Evolutionary conservation across 208 protist genomes (phyloP).

Genomic region (Angomonas desouzai): DNA sequence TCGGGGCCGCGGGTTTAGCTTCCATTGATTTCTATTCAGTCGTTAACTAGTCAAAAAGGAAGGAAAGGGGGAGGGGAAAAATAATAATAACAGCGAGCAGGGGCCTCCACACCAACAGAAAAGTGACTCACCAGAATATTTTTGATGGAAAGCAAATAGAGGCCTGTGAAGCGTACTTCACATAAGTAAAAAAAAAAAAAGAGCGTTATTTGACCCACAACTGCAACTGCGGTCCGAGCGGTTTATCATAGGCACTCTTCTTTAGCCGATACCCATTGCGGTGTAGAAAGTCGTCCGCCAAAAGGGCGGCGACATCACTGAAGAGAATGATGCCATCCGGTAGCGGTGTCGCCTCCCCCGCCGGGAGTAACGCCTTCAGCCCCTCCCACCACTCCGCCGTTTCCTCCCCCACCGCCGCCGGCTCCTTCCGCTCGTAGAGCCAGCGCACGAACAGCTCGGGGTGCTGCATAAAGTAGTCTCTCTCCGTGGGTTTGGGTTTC

Average conservation of each 20-base stretch:
- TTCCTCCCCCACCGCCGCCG: neutral
- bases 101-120: no score
- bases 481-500: conserved; percentile 34
- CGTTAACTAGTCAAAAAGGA: neutral
- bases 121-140: no score
- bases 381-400: neutral
- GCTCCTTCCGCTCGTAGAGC: conserved; percentile 33
- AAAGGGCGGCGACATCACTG: conserved; percentile 21
- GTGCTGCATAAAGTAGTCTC: conserved; percentile 48
- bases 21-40: neutral
- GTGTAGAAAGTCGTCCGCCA: conserved; percentile 33
- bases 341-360: conserved; percentile 12
- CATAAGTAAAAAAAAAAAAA: no score
- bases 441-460: conserved; percentile 47
- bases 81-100: no score
- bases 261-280: conserved; percentile 36
- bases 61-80: neutral
- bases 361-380: conserved; percentile 18
- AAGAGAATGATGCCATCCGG: conserved; percentile 67
- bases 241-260: conserved; percentile 36
- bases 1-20: neutral
- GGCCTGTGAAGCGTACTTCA: no score
- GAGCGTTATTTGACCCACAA: neutral
- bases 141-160: no score
- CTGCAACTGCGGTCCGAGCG: neutral